phyloP scores from a whole-genome alignment of 768 basidiomycete species.

The Boletus rex-veris region DNA sequence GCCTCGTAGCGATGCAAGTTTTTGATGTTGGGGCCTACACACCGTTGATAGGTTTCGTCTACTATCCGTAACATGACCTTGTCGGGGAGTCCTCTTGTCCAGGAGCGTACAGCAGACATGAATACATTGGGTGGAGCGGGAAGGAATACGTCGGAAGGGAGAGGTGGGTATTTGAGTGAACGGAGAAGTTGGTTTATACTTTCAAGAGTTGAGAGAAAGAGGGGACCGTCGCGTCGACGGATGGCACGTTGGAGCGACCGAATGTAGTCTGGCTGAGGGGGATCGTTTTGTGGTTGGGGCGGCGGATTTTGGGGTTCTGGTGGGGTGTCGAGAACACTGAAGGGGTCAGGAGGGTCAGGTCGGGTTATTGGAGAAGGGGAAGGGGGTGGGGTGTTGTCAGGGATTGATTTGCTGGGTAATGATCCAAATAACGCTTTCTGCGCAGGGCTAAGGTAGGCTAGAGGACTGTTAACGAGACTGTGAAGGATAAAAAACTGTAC shows the following conservation, averaged over 20 bases:
- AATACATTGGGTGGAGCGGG: conserved; percentile 46
- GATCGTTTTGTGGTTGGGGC: conserved; percentile 20
- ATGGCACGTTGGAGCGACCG: conserved; percentile 69
- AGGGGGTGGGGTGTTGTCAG: conserved; percentile 30
- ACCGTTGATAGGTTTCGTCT: conserved; percentile 91
- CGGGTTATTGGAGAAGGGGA: conserved; percentile 34
- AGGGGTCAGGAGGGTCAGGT: conserved; percentile 30
- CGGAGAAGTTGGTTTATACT: conserved; percentile 61
- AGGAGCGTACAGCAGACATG: conserved; percentile 42
- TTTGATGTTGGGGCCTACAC: conserved; percentile 86
- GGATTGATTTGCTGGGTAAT: conserved; percentile 43
- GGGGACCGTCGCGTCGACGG: conserved; percentile 63
- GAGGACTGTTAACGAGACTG: conserved; percentile 8
- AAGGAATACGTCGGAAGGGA: conserved; percentile 50
- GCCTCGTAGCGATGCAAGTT: conserved; percentile 77
- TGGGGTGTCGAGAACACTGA: conserved; percentile 30
- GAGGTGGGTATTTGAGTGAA: conserved; percentile 59
- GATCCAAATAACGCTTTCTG: conserved; percentile 68
- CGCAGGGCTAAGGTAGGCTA: conserved; percentile 65
- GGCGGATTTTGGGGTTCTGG: conserved; percentile 18
- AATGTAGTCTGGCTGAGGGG: conserved; percentile 38
- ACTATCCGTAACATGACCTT: conserved; percentile 70
- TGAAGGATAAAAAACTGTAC: conserved; percentile 21
- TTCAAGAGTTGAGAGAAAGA: conserved; percentile 61
- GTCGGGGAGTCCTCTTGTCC: conserved; percentile 57